Percentiles rank a stretch among this genome's conserved stretches.
phyloP scores from a whole-genome alignment of 495 filamentous ascomycete genomes.

The Cercophora newfieldiana region DNA sequence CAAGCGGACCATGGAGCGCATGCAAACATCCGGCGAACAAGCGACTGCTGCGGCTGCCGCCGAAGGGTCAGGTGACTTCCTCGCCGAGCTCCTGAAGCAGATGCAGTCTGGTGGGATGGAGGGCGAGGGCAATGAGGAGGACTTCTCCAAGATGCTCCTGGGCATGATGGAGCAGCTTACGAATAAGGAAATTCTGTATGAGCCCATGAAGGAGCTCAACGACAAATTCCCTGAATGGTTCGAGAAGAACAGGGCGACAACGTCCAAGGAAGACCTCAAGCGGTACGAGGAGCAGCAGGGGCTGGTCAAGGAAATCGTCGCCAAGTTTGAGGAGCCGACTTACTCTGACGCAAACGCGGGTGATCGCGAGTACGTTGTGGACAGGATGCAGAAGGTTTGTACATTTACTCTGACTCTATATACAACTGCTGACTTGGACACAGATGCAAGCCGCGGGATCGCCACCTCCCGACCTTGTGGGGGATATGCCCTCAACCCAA shows the following conservation, averaged over 20 bases:
- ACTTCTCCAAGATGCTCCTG: slow-evolving; percentile 88
- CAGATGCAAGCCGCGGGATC: slow-evolving; percentile 94
- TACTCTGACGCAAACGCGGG: slow-evolving; percentile 79
- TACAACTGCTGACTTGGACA: slow-evolving; percentile 20
- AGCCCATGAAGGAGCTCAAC: slow-evolving; percentile 96
- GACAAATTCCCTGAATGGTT: slow-evolving; percentile 91
- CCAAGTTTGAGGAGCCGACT: slow-evolving; percentile 74
- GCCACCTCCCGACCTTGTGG: slow-evolving; percentile 85
- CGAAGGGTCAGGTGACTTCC: slow-evolving; percentile 71
- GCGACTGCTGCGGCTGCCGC: slow-evolving; percentile 76
- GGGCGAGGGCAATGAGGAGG: slow-evolving; percentile 72
- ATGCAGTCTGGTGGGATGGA: slow-evolving; percentile 57
- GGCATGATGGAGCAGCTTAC: slow-evolving; percentile 99
- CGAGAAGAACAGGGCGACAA: slow-evolving; percentile 66
- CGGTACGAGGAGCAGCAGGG: slow-evolving; percentile 79
- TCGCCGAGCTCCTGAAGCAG: slow-evolving; percentile 83
- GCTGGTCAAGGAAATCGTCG: slow-evolving; percentile 84
- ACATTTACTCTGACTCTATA: background rate
- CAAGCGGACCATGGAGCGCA: slow-evolving; percentile 85
- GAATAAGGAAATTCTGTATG: slow-evolving; percentile 96
- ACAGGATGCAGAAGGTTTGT: slow-evolving; percentile 93
- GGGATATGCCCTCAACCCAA: slow-evolving; percentile 78
- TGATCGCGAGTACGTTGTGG: slow-evolving; percentile 90
- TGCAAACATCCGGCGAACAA: slow-evolving; percentile 81
- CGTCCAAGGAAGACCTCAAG: slow-evolving; percentile 67